These are phyloP conservation scores for Acorus gramineus DNA, from an alignment of 106 monocot genomes.

Conservation along the genomic window DNA sequence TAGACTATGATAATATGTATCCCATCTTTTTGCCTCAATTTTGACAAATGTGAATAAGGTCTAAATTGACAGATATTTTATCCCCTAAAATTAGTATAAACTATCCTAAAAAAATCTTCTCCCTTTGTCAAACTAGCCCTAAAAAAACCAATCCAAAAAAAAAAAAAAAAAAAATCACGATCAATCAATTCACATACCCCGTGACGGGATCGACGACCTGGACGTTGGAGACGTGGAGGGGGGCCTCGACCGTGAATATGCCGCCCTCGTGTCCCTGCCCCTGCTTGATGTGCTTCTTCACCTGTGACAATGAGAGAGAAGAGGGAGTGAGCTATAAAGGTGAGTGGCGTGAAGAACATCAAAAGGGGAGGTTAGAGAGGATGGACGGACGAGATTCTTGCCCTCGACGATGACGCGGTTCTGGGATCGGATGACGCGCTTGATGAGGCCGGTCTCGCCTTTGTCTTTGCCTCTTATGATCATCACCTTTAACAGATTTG, in stretches of 20 bases:
- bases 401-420: constrained; percentile 95
- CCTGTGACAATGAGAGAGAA: constrained; percentile 21
- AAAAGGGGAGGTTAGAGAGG: neutral
- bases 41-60: too few species aligned
- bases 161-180: neutral
- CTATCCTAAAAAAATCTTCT: too few species aligned
- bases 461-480: constrained; percentile 93
- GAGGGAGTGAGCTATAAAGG: neutral
- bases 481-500: constrained; percentile 46
- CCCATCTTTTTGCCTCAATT: too few species aligned
- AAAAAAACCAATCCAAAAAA: neutral
- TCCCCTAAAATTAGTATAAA: too few species aligned
- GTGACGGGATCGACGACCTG: constrained; percentile 84
- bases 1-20: too few species aligned
- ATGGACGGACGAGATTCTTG: constrained; percentile 56
- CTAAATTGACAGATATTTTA: too few species aligned
- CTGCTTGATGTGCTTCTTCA: constrained; percentile 96
- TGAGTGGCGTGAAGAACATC: neutral
- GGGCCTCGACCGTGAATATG: constrained; percentile 77
- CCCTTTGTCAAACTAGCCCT: too few species aligned
- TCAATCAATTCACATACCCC: constrained; percentile 42
- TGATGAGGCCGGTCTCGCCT: constrained; percentile 77
- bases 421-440: constrained; percentile 84
- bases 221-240: constrained; percentile 97
- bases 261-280: constrained; percentile 94